These are phyloP conservation scores for Schizonepeta tenuifolia DNA, from an alignment of 257 asterid genomes.

Conservation along the genomic window DNA sequence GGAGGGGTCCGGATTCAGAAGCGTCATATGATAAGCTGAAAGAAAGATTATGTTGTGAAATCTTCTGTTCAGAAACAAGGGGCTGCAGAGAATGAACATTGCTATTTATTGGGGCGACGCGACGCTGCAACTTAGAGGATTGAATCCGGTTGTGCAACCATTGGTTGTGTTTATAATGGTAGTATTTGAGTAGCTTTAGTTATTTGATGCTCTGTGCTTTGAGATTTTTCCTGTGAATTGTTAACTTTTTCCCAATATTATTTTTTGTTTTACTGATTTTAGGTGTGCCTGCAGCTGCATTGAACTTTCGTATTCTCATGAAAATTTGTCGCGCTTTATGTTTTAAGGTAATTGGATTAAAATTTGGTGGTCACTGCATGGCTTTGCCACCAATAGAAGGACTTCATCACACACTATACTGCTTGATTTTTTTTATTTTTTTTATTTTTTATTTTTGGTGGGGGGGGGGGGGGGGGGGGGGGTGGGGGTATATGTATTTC, in stretches of 20 bases:
- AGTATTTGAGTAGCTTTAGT: background rate
- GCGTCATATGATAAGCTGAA: slow-evolving; percentile 26
- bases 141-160: slow-evolving; percentile 71
- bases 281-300: background rate
- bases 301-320: background rate
- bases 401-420: background rate
- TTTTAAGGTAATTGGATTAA: background rate
- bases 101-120: slow-evolving; percentile 83
- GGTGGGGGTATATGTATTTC: too few species aligned
- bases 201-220: background rate
- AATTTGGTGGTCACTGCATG: background rate
- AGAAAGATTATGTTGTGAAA: slow-evolving; percentile 31
- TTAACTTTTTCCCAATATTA: background rate
- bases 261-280: slow-evolving; percentile 11
- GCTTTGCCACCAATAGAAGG: background rate
- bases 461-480: too few species aligned
- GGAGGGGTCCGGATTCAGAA: slow-evolving; percentile 82
- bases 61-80: slow-evolving; percentile 40
- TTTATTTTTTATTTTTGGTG: too few species aligned
- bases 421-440: background rate
- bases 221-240: background rate
- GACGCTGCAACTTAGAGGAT: slow-evolving; percentile 88
- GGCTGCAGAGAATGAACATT: slow-evolving; percentile 44
- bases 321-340: too few species aligned
- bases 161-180: too few species aligned